These are phyloP conservation scores for Marasmius fiardii DNA, from an alignment of 1,284 basidiomycete species.

Conservation along the genomic window DNA sequence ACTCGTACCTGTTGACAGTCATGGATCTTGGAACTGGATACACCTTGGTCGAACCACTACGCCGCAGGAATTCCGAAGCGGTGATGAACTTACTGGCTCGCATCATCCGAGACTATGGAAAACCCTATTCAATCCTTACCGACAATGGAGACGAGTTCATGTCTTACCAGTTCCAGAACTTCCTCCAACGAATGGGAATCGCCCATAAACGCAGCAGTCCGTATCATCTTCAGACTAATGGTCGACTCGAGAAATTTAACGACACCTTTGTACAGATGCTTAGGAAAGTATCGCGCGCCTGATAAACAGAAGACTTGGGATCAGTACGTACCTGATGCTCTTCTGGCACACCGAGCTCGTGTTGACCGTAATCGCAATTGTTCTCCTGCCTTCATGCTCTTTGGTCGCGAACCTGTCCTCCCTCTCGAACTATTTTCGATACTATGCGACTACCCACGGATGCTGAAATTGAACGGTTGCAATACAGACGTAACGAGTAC, in stretches of 20 bases:
- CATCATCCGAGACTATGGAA: slow-evolving; percentile 3
- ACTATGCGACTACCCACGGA: slow-evolving; percentile 6
- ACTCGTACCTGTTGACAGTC: not conserved
- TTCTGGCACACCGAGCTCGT: slow-evolving; percentile 10
- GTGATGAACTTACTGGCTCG: not conserved
- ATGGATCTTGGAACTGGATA: slow-evolving; percentile 1
- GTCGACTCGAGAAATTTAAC: slow-evolving; percentile 11
- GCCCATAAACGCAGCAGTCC: slow-evolving; percentile 7
- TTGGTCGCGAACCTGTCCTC: slow-evolving; percentile 4
- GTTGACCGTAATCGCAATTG: not conserved
- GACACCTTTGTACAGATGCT: slow-evolving; percentile 10
- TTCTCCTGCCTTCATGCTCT: slow-evolving; percentile 8
- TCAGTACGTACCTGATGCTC: slow-evolving; percentile 10
- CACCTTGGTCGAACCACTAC: not conserved
- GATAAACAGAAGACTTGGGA: slow-evolving; percentile 8
- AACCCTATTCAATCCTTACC: slow-evolving; percentile 3
- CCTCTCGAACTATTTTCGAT: slow-evolving; percentile 1
- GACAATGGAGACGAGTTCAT: slow-evolving; percentile 11
- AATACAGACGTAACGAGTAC: not conserved
- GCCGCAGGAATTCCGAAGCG: not conserved
- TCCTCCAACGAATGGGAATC: slow-evolving; percentile 4
- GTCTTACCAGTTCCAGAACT: slow-evolving; percentile 7
- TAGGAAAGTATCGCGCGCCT: slow-evolving; percentile 4
- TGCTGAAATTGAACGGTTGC: slow-evolving; percentile 4
- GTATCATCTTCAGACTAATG: slow-evolving; percentile 12